Percentiles rank a stretch among this genome's conserved stretches.
These are phyloP conservation scores for Acanthamoeba culbertsoni DNA, from an alignment of 208 protist genomes.

Conservation along the genomic window DNA sequence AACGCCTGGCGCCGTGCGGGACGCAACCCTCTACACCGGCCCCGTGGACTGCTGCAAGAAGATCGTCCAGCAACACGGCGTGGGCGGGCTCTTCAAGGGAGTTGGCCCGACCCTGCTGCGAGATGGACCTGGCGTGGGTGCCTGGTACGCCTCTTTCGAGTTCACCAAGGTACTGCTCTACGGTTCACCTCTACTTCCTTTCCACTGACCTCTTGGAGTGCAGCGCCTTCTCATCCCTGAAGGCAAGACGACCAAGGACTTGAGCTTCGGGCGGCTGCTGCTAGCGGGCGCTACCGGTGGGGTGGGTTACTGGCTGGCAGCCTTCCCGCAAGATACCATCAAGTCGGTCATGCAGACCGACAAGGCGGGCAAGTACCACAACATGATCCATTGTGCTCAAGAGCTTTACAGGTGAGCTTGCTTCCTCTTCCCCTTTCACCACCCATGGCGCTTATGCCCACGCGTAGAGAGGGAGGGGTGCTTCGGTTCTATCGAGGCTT, in stretches of 20 bases:
- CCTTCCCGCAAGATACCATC: slow-evolving; percentile 20
- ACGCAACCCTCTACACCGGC: neutral
- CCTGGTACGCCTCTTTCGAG: slow-evolving; percentile 31
- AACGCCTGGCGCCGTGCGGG: neutral
- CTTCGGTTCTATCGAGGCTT: slow-evolving; percentile 6
- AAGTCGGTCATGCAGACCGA: slow-evolving; percentile 50
- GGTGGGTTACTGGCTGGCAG: neutral
- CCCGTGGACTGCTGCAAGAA: neutral
- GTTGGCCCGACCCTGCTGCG: neutral
- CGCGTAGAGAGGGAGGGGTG: neutral
- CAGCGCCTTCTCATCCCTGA: neutral
- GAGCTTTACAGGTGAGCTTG: neutral
- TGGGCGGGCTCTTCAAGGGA: neutral
- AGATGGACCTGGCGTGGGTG: neutral
- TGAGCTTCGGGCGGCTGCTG: neutral
- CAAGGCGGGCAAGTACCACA: slow-evolving; percentile 23
- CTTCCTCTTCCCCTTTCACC: neutral
- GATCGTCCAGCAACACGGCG: neutral
- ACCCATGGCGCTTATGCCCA: neutral
- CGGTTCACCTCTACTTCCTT: neutral
- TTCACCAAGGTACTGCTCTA: neutral
- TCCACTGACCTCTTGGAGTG: neutral
- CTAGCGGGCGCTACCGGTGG: neutral
- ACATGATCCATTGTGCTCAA: neutral
- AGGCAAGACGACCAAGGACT: neutral